Conservation (phyloP, 257 asterid species). For the Nyctanthes arbortristis region DNA sequence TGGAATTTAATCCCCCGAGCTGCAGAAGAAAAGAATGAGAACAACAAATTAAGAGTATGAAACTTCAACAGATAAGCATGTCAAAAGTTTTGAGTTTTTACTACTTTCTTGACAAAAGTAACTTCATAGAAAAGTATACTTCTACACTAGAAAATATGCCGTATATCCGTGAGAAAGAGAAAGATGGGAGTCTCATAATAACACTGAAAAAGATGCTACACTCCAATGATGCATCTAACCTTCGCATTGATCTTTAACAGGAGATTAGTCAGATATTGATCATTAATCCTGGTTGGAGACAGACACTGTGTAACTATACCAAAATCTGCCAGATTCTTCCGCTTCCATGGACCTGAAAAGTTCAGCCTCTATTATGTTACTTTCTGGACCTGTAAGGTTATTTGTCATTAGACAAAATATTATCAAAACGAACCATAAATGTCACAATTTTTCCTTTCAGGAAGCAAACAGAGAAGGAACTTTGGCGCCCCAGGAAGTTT, state of each 20-base stretch:
- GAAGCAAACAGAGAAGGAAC: slow-evolving; percentile 78
- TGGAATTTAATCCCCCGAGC: slow-evolving; percentile 78
- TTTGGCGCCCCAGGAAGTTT: slow-evolving; percentile 75
- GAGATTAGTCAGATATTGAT: slow-evolving; percentile 76
- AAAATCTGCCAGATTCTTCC: slow-evolving; percentile 65
- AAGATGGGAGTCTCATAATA: slow-evolving; percentile 24
- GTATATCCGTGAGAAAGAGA: no score
- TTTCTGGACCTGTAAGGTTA: slow-evolving; percentile 51
- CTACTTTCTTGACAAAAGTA: slow-evolving; percentile 60
- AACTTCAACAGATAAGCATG: no score
- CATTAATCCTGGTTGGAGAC: slow-evolving; percentile 66
- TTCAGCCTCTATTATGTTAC: neutral
- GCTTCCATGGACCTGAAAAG: slow-evolving; percentile 79
- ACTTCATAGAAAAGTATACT: no score
- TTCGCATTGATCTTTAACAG: slow-evolving; percentile 83
- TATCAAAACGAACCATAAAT: neutral
- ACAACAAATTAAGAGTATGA: neutral
- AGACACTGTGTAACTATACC: slow-evolving; percentile 88
- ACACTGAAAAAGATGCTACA: neutral
- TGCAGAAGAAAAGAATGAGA: slow-evolving; percentile 24
- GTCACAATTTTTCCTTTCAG: slow-evolving; percentile 78
- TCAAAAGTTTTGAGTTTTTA: no score
- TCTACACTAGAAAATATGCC: slow-evolving; percentile 80
- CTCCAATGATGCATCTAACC: slow-evolving; percentile 37
- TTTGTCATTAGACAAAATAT: neutral